These are phyloP conservation scores for Boletus sensibilis DNA, from an alignment of 768 basidiomycete species.

Conservation along the genomic window DNA sequence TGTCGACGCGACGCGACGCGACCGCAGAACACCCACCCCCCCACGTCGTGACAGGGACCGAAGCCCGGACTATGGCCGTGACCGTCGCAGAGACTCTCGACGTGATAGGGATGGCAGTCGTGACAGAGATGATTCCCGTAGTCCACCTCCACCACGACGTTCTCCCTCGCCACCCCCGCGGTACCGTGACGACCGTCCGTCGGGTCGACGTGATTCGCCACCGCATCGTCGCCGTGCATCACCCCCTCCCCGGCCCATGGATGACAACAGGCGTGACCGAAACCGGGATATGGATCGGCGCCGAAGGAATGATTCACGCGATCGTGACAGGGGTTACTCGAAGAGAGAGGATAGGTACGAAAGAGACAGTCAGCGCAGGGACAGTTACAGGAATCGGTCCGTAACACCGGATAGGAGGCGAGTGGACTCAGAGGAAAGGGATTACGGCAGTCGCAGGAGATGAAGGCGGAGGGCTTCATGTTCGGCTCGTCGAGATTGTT, in stretches of 20 bases:
- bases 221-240: constrained; percentile 23
- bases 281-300: constrained; percentile 27
- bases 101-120: constrained; percentile 20
- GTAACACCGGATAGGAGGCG: constrained; percentile 25
- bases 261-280: constrained; percentile 20
- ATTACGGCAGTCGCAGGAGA: constrained; percentile 20
- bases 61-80: constrained; percentile 20
- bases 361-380: constrained; percentile 25
- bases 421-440: constrained; percentile 25
- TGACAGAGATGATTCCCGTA: constrained; percentile 34
- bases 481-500: background rate
- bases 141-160: constrained; percentile 34
- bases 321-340: constrained; percentile 17
- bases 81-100: constrained; percentile 16
- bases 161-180: constrained; percentile 30
- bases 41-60: constrained; percentile 30
- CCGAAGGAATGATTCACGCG: constrained; percentile 27
- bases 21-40: constrained; percentile 34
- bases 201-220: constrained; percentile 26
- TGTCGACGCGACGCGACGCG: constrained; percentile 28
- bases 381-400: constrained; percentile 21
- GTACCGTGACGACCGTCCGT: constrained; percentile 23
- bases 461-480: constrained; percentile 2
- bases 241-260: constrained; percentile 24
- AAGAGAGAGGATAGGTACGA: constrained; percentile 23